Base-by-base conservation (phyloP, 352 stramenopile species). In the Pythium insidiosum region DNA sequence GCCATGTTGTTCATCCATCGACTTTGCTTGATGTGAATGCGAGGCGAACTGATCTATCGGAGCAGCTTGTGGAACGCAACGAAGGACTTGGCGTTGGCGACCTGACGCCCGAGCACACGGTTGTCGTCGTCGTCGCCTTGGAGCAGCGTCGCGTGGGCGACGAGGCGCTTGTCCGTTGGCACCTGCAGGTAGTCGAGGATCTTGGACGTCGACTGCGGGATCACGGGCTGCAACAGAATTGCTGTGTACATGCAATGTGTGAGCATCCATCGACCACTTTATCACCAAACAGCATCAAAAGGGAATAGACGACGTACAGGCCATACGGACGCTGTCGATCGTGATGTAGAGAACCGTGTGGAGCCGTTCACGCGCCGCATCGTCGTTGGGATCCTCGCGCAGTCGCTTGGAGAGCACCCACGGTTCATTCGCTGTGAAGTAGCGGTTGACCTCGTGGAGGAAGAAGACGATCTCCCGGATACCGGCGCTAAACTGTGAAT, bases 401-500 rank as follows among this genome's bases (percentile, higher is more conserved):
- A 89, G 61, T 9, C 63, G 53, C 58, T 88, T 89, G n/a, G 63
- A 68, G 7, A 89, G 46, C 34, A 87, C 62, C 76, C 79, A 92
- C 43, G 79, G 79, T 23, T 89, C 76, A 52, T 84, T 82, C 2
- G 68, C 56, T 4, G 79, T 82, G 40, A 92, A 92, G 55, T 88
- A 85, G 61, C 70, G 66, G 41, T 92, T 92, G 26, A 92, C 69
- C 47, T 92, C 77, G 42, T 89, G 71, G 6, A 92, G 67, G 44
- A 79, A 88, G 38, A 85, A 83, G 6, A 92, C 58, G 41, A 92
- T 72, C 40, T 84, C 71, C 61, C 85, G 72, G 18, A 88, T 61
- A 1, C 73, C 79, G 15, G 63, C 51, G 18, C 65, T 68, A 39
- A 92, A 92, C 76, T 89, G 50, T 24, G 42, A 2, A 44, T 2